Evolutionary conservation across 352 stramenopile genomes (phyloP).

Genomic region (Paralagenidium karlingii): DNA sequence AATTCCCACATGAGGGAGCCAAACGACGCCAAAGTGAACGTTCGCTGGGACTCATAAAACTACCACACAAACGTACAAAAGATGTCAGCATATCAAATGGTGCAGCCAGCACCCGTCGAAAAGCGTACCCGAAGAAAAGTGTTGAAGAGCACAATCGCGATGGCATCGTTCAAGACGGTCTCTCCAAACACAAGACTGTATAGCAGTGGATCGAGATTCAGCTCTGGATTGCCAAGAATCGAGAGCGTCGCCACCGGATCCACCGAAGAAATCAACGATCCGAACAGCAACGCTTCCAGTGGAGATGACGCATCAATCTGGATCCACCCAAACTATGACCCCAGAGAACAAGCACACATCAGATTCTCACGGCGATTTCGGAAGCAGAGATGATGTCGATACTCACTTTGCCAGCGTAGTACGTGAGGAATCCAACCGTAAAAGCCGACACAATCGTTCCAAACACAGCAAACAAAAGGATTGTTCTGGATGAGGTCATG

Average conservation of each 20-base stretch:
- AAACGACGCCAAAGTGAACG: constrained; percentile 54
- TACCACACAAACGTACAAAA: constrained; percentile 3
- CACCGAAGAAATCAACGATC: constrained; percentile 90
- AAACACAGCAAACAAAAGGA: constrained; percentile 90
- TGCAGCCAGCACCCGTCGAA: neutral
- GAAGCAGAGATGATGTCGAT: constrained; percentile 16
- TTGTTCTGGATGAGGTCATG: constrained; percentile 84
- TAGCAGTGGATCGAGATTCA: constrained; percentile 81
- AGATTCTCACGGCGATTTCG: constrained; percentile 20
- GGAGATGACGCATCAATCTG: constrained; percentile 86
- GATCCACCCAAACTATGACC: constrained; percentile 60
- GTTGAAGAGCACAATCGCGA: constrained; percentile 96
- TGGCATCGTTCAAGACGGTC: constrained; percentile 94
- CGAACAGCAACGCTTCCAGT: constrained; percentile 92
- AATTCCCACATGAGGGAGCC: constrained; percentile 62
- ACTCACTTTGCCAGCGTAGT: constrained; percentile 53
- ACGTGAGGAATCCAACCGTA: constrained; percentile 91
- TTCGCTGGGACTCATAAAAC: constrained; percentile 66
- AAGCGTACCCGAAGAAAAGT: constrained; percentile 87
- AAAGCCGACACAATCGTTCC: constrained; percentile 95
- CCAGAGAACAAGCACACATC: too few relatives aligned
- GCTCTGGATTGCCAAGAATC: constrained; percentile 89
- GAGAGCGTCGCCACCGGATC: constrained; percentile 94
- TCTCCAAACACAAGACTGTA: constrained; percentile 95
- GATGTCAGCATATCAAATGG: neutral